Base-by-base conservation (phyloP, 1,284 basidiomycete genomes). In the Moesziomyces globuligerus region DNA sequence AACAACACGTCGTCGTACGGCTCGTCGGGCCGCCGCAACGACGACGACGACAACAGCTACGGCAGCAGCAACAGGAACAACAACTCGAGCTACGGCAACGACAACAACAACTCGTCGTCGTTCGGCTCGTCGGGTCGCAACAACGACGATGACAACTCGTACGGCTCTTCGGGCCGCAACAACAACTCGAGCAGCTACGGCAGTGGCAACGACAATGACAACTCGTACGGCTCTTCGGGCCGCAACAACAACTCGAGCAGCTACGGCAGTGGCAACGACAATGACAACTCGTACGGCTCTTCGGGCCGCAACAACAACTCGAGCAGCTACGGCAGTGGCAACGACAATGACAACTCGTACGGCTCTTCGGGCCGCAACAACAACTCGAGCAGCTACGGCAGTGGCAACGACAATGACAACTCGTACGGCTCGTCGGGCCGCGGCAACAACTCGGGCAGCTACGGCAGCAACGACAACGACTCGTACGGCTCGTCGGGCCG, bases 81-180 rank as follows among this genome's bases (percentile, higher is more conserved):
- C 39, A 29, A 36, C 29, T 26, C 29, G 7, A 39, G 46, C 34
- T 25, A 29, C 15, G 24, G 34, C 32, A 47, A 48, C 40, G 41
- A 48, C 50, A 52, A 44, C 44, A 60, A 49, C 48, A 52, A 66
- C 54, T 28, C 36, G 6, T 43, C 34, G 11, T 29, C 32, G 21
- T 66, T 43, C 47, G 53, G 49, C 28, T 55, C 47, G 13, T 54
- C 45, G 7, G 45, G 45, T 39, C 20, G 32, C 21, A 29, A 37
- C 32, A 53, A 46, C 45, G 47, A 60, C 38, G 37, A 58, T 45
- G 32, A 44, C 36, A 45, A 62, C 48, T 57, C 59, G 13, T 49
- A 45, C 47, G 51, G 56, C 49, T 54, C 28, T 7, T 48, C 7
- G 28, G 45, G 43, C 23, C 10, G 23, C 56, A 55, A 48, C 45